A percentile compares a stretch with the other conserved stretches of the same genome.
Evolutionary conservation across 2,329 filamentous ascomycete genomes (phyloP).

Genomic region (Pseudogymnoascus sp.): DNA sequence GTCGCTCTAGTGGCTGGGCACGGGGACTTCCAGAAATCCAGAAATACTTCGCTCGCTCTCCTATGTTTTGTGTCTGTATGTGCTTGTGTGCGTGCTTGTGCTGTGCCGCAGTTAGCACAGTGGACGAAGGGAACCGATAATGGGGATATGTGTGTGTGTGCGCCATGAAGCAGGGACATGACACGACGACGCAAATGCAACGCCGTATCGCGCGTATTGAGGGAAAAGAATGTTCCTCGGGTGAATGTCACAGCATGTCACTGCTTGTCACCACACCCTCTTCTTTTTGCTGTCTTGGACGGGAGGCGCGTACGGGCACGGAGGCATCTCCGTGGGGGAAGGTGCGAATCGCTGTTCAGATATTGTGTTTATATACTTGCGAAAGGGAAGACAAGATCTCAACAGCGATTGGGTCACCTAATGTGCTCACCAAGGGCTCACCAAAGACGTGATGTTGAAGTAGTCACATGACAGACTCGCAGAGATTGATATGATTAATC

Average conservation of each 20-base stretch:
- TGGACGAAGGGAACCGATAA: not conserved
- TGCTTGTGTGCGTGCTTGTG: not conserved
- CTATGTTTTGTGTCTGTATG: not conserved
- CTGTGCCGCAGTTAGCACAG: not conserved
- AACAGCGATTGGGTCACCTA: not conserved
- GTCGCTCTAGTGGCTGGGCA: constrained; percentile 4
- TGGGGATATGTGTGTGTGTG: no score
- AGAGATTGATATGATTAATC: not conserved
- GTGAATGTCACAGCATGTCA: not conserved
- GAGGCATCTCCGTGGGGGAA: not conserved
- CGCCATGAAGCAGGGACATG: not conserved
- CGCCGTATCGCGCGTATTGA: not conserved
- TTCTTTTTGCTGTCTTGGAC: not conserved
- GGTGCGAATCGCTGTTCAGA: not conserved
- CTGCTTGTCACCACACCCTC: not conserved
- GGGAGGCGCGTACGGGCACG: not conserved
- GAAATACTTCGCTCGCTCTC: not conserved
- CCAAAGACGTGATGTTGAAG: not conserved
- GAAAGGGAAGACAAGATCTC: not conserved
- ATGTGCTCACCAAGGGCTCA: not conserved
- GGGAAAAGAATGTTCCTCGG: not conserved
- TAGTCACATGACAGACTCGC: not conserved
- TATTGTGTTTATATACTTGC: not conserved
- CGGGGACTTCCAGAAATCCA: constrained; percentile 4
- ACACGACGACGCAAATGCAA: not conserved